Evolutionary conservation across 2,329 filamentous ascomycete genomes (phyloP), one percentile per base, ranked within the genome.

Genomic region (Cercospora brassicicola): DNA sequence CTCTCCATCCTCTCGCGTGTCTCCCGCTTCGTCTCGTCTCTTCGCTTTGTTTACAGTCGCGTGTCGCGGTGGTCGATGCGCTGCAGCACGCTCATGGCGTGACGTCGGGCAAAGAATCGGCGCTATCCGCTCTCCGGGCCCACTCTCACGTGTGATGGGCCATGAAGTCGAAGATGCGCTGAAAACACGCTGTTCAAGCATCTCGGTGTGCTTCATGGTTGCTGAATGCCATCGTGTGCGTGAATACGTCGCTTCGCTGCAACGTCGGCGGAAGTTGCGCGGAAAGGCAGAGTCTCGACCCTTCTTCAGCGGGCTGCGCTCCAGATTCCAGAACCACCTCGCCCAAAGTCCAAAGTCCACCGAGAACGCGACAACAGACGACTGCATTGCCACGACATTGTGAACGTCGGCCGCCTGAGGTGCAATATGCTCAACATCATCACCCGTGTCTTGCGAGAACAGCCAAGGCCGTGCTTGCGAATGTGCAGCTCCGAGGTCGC

Each of bases 21-120:
- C 2, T 30, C 68, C 42, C 64, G 9, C 15, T 62, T 23, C 65
- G 48, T 63, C 64, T 61, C 64, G 57, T 55, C 18, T 36, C 18
- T 48, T 65, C 68, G 48, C 33, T 28, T 64, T 64, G 62, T 74
- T 71, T 72, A 68, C 66, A 56, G 33, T 55, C 66, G 63, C 65
- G 62, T 57, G 56, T 57, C 31, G 26, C 31, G 45, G 51, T 51
- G 65, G 20, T 65, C 59, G 55, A 51, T 62, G 59, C 59, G 39
- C 28, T 62, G 59, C 39, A 18, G 20, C 26, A 45, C 9, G 23
- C 18, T 36, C 20, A n/a, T 45, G 39, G 42, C 59, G 53, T 59
- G 67, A 66, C 57, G 60, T 68, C 59, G 33, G 67, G 13, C 23
- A 13, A 53, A 48, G 39, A 31, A 23, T 61, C 48, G 59, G 61